A percentile compares a stretch with the other conserved stretches of the same genome.
phyloP scores from a whole-genome alignment of 169 alveolate species.

The Cardiosporidium cionae region DNA sequence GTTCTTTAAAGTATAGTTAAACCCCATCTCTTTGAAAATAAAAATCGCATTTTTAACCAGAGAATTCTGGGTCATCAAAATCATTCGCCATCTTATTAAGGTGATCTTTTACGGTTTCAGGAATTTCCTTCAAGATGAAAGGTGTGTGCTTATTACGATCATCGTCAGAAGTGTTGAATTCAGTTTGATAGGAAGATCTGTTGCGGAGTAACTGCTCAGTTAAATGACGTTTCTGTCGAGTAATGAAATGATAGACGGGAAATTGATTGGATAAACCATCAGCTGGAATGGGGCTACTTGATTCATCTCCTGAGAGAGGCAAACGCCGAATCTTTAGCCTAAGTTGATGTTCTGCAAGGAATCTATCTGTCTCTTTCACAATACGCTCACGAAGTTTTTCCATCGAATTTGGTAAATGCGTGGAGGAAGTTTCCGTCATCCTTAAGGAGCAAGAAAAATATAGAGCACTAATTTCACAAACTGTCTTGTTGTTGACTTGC shows the following conservation, averaged over 20 bases:
- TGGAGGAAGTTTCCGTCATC: too few relatives aligned
- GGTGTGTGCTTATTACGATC: constrained; percentile 39
- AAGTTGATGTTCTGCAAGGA: neutral
- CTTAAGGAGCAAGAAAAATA: too few relatives aligned
- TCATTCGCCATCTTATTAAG: constrained; percentile 25
- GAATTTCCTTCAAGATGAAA: constrained; percentile 30
- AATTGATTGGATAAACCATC: too few relatives aligned
- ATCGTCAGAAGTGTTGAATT: constrained; percentile 30
- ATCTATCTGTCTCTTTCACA: neutral
- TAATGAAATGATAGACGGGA: constrained; percentile 44
- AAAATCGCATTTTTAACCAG: constrained; percentile 16
- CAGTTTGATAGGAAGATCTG: constrained; percentile 35
- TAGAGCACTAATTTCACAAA: too few relatives aligned
- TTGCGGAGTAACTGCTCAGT: constrained; percentile 45
- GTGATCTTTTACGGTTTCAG: constrained; percentile 21
- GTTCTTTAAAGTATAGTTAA: too few relatives aligned
- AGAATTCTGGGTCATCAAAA: constrained; percentile 42
- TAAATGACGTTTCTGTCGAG: constrained; percentile 43
- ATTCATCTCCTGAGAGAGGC: neutral
- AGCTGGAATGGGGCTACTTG: too few relatives aligned
- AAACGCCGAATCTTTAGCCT: neutral
- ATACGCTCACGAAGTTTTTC: too few relatives aligned
- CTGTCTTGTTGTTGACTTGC: too few relatives aligned
- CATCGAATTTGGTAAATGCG: too few relatives aligned
- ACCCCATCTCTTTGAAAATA: too few relatives aligned